Percentiles rank a stretch among this genome's conserved stretches.
Evolutionary conservation across 148 eudicot species (phyloP).

Genomic region (Polygonum maritimum): DNA sequence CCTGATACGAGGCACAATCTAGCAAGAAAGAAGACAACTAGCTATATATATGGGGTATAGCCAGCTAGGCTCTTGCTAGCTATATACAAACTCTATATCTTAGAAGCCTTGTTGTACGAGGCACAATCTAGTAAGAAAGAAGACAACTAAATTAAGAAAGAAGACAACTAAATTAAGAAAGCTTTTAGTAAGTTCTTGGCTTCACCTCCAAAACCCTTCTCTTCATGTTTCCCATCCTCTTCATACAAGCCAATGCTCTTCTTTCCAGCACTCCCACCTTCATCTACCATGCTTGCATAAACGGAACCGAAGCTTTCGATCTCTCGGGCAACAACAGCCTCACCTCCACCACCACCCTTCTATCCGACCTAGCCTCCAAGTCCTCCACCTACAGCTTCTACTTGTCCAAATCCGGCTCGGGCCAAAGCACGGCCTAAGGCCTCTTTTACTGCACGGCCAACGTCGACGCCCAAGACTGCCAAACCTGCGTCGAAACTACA

Average conservation of each 20-base stretch:
- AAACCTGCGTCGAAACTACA: slow-evolving; percentile 16
- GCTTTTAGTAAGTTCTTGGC: no score
- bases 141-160: no score
- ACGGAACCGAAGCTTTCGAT: background rate
- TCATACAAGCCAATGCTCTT: background rate
- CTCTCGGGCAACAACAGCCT: background rate
- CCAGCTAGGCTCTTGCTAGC: no score
- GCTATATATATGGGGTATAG: no score
- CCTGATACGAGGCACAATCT: no score
- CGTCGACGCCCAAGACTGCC: slow-evolving; percentile 8
- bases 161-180: no score
- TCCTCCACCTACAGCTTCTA: slow-evolving; percentile 7
- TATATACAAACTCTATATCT: no score
- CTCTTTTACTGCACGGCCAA: slow-evolving; percentile 24
- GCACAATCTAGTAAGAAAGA: no score
- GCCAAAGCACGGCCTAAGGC: slow-evolving; percentile 13
- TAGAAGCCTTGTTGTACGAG: no score
- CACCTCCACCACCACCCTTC: background rate
- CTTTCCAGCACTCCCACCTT: background rate
- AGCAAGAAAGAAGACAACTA: no score
- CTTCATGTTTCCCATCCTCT: background rate
- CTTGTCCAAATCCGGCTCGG: background rate
- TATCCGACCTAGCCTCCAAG: slow-evolving; percentile 4
- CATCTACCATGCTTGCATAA: background rate
- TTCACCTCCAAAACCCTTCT: background rate